A percentile compares a stretch with the other conserved stretches of the same genome.
These are phyloP conservation scores for Sinapis alba DNA, from an alignment of 441 rosid species.

Conservation along the genomic window DNA sequence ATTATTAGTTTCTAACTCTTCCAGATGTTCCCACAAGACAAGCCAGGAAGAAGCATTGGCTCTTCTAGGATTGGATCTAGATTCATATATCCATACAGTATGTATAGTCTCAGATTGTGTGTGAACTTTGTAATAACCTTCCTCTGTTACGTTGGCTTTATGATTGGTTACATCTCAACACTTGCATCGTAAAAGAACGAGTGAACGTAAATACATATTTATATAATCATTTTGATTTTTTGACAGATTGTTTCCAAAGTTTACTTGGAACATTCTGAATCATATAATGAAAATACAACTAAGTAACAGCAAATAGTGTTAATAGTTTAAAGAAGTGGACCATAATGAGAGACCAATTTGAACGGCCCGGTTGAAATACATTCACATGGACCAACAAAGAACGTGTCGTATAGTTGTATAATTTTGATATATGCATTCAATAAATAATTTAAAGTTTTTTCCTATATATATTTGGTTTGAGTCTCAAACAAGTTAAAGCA, in stretches of 20 bases:
- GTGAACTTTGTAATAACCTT: slow-evolving; percentile 10
- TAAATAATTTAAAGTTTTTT: not conserved
- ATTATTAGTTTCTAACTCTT: slow-evolving; percentile 14
- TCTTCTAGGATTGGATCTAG: slow-evolving; percentile 55
- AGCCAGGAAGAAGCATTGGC: slow-evolving; percentile 77
- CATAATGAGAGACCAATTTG: not conserved
- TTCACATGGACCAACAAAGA: slow-evolving; percentile 19
- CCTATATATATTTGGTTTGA: slow-evolving; percentile 31
- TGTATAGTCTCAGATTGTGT: slow-evolving; percentile 22
- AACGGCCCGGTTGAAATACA: slow-evolving; percentile 22
- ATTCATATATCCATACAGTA: slow-evolving; percentile 12
- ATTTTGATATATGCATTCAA: not conserved
- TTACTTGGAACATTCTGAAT: not conserved
- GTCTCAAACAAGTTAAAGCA: slow-evolving; percentile 27
- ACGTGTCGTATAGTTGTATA: slow-evolving; percentile 17
- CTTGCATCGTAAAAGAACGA: slow-evolving; percentile 8
- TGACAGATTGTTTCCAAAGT: not conserved
- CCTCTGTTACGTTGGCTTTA: slow-evolving; percentile 7
- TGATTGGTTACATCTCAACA: slow-evolving; percentile 14
- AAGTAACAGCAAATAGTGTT: slow-evolving; percentile 2
- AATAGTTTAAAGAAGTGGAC: not conserved
- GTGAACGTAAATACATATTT: slow-evolving; percentile 20
- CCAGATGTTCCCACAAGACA: slow-evolving; percentile 81
- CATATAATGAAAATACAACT: not conserved
- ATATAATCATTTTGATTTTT: not conserved